Evolutionary conservation across 352 stramenopile genomes (phyloP).

Genomic region (Phytophthora sojae): DNA sequence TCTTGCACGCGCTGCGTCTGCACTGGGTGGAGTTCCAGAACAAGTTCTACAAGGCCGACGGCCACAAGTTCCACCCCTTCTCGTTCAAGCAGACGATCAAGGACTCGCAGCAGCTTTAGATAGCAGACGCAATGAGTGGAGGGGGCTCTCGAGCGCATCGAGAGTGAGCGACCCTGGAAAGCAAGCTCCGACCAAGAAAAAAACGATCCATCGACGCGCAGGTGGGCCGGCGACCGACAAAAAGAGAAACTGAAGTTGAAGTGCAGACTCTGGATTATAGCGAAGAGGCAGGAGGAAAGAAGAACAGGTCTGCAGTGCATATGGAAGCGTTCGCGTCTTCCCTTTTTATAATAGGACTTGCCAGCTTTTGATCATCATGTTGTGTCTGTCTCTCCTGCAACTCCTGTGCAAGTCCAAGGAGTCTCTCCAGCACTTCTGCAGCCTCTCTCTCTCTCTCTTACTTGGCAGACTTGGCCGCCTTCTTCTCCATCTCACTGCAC

Average conservation of each 20-base stretch:
- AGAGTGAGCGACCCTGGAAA: slow-evolving; percentile 14
- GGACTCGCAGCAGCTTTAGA: slow-evolving; percentile 62
- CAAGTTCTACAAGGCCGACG: slow-evolving; percentile 99
- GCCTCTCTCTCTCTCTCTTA: slow-evolving; percentile 2
- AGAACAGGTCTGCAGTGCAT: slow-evolving; percentile 35
- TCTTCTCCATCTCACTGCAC: slow-evolving; percentile 68
- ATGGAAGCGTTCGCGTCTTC: slow-evolving; percentile 31
- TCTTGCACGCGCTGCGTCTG: slow-evolving; percentile 98
- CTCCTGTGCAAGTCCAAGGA: slow-evolving; percentile 2
- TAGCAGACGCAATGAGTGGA: slow-evolving; percentile 13
- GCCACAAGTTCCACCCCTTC: slow-evolving; percentile 97
- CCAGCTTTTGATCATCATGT: slow-evolving; percentile 25
- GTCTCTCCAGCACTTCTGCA: background rate
- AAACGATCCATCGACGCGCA: slow-evolving; percentile 11
- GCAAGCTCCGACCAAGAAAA: slow-evolving; percentile 23
- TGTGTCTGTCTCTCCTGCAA: slow-evolving; percentile 1
- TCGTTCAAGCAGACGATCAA: slow-evolving; percentile 92
- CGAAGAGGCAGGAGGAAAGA: slow-evolving; percentile 15
- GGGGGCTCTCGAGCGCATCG: slow-evolving; percentile 2
- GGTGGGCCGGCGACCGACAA: slow-evolving; percentile 11
- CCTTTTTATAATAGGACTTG: slow-evolving; percentile 37
- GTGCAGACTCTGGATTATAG: slow-evolving; percentile 23
- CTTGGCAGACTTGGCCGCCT: slow-evolving; percentile 57
- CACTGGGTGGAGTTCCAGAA: slow-evolving; percentile 99
- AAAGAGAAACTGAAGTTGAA: slow-evolving; percentile 35